A percentile compares a stretch with the other conserved stretches of the same genome.
phyloP scores from a whole-genome alignment of 306 rosid genomes.

The Castanea mollissima region DNA sequence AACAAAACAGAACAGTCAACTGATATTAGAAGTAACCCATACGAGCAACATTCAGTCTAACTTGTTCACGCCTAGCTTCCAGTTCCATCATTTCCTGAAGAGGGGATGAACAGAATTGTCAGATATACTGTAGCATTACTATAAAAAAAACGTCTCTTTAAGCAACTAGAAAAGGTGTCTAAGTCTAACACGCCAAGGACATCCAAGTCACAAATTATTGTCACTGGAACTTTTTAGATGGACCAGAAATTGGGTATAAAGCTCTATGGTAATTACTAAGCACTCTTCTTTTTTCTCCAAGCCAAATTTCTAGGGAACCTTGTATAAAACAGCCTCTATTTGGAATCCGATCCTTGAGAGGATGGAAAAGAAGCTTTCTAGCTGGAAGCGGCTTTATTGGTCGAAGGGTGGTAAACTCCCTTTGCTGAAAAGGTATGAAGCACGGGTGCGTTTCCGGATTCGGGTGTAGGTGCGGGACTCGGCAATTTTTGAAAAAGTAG shows the following conservation, averaged over 20 bases:
- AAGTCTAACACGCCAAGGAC: neutral
- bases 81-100: conserved; percentile 75
- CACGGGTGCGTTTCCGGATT: too few species aligned
- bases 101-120: conserved; percentile 17
- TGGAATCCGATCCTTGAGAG: too few species aligned
- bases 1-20: conserved; percentile 15
- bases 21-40: conserved; percentile 36
- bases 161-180: neutral
- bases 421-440: too few species aligned
- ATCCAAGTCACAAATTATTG: neutral
- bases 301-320: neutral
- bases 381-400: too few species aligned
- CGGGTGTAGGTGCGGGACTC: too few species aligned
- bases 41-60: conserved; percentile 84
- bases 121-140: conserved; percentile 5
- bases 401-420: too few species aligned
- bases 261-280: neutral
- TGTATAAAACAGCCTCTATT: too few species aligned
- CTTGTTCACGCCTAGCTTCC: conserved; percentile 84
- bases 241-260: neutral
- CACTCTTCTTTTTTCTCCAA: neutral
- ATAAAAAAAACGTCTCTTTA: neutral
- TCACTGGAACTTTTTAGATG: neutral
- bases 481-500: too few species aligned
- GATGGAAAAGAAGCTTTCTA: too few species aligned